Evolutionary conservation across 371 early-diverging fungal genomes (phyloP).

Genomic region (Apophysomyces ossiformis): DNA sequence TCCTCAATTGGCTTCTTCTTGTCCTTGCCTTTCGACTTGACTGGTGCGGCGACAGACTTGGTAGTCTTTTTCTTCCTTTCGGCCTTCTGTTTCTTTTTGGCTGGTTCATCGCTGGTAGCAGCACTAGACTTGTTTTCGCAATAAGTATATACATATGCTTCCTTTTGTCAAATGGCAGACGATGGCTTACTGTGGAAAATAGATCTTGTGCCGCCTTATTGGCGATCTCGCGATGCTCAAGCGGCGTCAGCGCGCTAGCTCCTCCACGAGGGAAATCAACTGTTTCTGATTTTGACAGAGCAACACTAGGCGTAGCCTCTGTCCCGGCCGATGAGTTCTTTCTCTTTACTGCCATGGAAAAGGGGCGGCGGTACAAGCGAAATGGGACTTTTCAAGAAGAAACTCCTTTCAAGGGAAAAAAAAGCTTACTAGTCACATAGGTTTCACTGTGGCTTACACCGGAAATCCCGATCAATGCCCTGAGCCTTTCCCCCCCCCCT

Average conservation of each 20-base stretch:
- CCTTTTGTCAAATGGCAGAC: background rate
- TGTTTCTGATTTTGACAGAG: slow-evolving; percentile 26
- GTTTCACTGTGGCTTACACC: background rate
- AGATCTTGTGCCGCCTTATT: slow-evolving; percentile 75
- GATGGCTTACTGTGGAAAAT: slow-evolving; percentile 36
- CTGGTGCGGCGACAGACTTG: background rate
- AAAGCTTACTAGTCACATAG: background rate
- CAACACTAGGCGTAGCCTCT: background rate
- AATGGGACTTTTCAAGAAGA: background rate
- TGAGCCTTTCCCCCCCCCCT: too few relatives aligned
- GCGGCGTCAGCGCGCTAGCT: slow-evolving; percentile 76
- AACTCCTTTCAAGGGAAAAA: slow-evolving; percentile 10
- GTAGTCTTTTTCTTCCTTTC: slow-evolving; percentile 31
- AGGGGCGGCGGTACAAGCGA: background rate
- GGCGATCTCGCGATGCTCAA: slow-evolving; percentile 81
- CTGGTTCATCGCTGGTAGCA: slow-evolving; percentile 33
- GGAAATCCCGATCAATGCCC: too few relatives aligned
- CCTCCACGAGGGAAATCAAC: slow-evolving; percentile 85
- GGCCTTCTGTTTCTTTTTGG: slow-evolving; percentile 61
- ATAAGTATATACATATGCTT: background rate
- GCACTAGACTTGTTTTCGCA: background rate
- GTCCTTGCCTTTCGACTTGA: slow-evolving; percentile 21
- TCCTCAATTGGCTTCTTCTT: slow-evolving; percentile 56
- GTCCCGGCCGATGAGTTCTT: slow-evolving; percentile 1
- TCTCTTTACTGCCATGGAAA: slow-evolving; percentile 7